Conservation (phyloP, 148 eudicot species). For the Hydrangea macrophylla region DNA sequence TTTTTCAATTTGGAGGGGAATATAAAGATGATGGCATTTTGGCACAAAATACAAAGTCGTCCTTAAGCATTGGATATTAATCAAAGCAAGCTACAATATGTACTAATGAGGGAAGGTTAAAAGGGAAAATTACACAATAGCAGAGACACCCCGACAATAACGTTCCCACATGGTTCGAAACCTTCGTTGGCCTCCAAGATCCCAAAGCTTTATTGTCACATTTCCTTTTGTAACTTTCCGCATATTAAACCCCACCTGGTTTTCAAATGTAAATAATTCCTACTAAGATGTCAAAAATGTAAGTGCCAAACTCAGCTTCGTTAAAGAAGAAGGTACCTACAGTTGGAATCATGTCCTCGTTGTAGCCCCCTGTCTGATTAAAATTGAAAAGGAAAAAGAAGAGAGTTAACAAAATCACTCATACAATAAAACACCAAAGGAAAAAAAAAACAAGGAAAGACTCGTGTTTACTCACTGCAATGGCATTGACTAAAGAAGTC, state of each 20-base stretch:
- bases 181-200: constrained; percentile 87
- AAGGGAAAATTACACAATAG: constrained; percentile 59
- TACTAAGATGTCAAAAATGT: not conserved
- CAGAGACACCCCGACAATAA: constrained; percentile 84
- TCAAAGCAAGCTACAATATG: not conserved
- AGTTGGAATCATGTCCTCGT: constrained; percentile 96
- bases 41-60: not conserved
- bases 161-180: constrained; percentile 97
- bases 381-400: constrained; percentile 8
- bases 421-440: not conserved
- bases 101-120: not conserved
- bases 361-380: constrained; percentile 78
- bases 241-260: constrained; percentile 92
- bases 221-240: constrained; percentile 63
- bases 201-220: constrained; percentile 65
- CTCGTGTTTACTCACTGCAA: constrained; percentile 55
- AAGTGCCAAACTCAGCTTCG: not conserved
- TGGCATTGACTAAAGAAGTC: constrained; percentile 77
- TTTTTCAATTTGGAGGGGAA: not conserved
- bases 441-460: not conserved
- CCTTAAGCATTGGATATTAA: not conserved
- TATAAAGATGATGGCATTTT: not conserved
- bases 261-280: constrained; percentile 1
- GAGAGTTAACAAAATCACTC: constrained; percentile 4
- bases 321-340: constrained; percentile 41